A percentile compares a stretch with the other conserved stretches of the same genome.
phyloP scores from a whole-genome alignment of 495 filamentous ascomycete species.

The Neurospora sp. region DNA sequence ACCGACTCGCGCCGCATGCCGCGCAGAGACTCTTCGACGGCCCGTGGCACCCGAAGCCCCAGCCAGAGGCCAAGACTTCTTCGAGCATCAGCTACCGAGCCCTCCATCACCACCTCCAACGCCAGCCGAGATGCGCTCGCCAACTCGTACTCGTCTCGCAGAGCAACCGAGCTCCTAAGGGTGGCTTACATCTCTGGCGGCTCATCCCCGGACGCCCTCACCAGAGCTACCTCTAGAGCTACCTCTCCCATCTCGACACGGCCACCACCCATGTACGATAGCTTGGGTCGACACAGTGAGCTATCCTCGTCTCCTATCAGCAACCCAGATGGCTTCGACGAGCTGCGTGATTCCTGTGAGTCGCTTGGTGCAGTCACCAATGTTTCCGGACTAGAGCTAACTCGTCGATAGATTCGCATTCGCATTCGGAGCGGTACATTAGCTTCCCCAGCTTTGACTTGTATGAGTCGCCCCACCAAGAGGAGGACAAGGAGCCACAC shows the following conservation, averaged over 20 bases:
- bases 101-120: constrained; percentile 45
- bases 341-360: constrained; percentile 19
- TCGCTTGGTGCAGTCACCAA: not conserved
- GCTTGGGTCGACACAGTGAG: constrained; percentile 15
- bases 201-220: constrained; percentile 23
- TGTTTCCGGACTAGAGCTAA: constrained; percentile 1
- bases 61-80: constrained; percentile 38
- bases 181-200: constrained; percentile 36
- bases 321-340: constrained; percentile 19
- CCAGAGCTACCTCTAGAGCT: constrained; percentile 22
- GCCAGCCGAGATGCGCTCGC: constrained; percentile 38
- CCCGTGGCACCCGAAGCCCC: constrained; percentile 11
- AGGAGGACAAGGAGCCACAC: constrained; percentile 22
- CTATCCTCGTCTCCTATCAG: constrained; percentile 22
- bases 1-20: constrained; percentile 20
- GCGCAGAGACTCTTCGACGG: constrained; percentile 25
- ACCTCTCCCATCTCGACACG: constrained; percentile 26
- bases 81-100: constrained; percentile 41
- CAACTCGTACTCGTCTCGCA: constrained; percentile 31
- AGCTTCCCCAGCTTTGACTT: constrained; percentile 49
- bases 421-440: constrained; percentile 38
- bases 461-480: constrained; percentile 31
- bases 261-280: constrained; percentile 25
- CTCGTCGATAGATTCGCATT: not conserved
- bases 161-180: constrained; percentile 42